These are phyloP conservation scores for Hamigera avellanea DNA, from an alignment of 495 filamentous ascomycete genomes.

Conservation along the genomic window DNA sequence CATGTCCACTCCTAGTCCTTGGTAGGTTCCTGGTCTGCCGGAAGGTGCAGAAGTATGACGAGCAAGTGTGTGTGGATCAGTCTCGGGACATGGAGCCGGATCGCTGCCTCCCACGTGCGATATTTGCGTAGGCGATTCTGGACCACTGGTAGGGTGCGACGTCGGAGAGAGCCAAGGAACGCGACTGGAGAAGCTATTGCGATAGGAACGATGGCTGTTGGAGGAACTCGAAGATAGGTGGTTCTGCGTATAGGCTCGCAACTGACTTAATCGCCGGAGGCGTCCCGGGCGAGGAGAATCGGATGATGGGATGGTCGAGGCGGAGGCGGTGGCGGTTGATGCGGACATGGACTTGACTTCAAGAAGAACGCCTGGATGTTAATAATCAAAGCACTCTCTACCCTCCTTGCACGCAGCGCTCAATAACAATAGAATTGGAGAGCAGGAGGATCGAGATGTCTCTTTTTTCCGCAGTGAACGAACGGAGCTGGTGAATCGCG, in stretches of 20 bases:
- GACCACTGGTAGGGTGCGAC: conserved; percentile 6
- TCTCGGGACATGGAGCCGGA: conserved; percentile 23
- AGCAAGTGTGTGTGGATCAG: conserved; percentile 20
- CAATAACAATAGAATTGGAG: too few relatives aligned
- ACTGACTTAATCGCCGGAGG: conserved; percentile 60
- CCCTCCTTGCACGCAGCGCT: too few relatives aligned
- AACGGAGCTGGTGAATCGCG: too few relatives aligned
- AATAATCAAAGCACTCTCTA: neutral
- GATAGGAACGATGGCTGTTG: conserved; percentile 15
- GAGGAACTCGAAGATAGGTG: conserved; percentile 38
- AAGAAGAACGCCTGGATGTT: neutral
- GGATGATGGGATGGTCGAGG: conserved; percentile 15
- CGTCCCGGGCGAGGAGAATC: conserved; percentile 41
- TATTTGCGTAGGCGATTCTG: conserved; percentile 16
- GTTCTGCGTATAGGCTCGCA: conserved; percentile 60
- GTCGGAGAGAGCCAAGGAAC: conserved; percentile 25
- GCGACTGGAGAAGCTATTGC: conserved; percentile 24
- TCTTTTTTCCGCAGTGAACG: too few relatives aligned
- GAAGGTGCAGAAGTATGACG: conserved; percentile 26
- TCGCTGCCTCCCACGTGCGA: conserved; percentile 15
- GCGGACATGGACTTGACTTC: conserved; percentile 17
- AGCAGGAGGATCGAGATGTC: too few relatives aligned
- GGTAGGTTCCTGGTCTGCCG: conserved; percentile 15
- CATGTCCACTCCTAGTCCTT: conserved; percentile 15
- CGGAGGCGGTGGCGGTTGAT: conserved; percentile 31